These are phyloP conservation scores for Orbilia javanica DNA, from an alignment of 2,329 filamentous ascomycete species.

Conservation along the genomic window DNA sequence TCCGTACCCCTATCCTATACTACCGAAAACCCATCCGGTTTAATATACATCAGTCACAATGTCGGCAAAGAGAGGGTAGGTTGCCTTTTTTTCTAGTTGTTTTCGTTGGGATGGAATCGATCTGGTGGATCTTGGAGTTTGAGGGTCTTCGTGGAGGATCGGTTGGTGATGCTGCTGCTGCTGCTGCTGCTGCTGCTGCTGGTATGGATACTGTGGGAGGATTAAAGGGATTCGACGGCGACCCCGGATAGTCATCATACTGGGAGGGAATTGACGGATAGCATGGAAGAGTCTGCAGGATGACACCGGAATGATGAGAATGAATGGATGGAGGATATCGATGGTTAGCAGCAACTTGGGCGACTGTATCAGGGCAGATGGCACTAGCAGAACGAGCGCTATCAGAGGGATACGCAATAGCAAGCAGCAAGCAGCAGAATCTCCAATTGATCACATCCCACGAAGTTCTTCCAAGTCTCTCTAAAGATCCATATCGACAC, in stretches of 20 bases:
- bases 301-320: not conserved
- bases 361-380: not conserved
- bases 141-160: not conserved
- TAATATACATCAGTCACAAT: conserved; percentile 43
- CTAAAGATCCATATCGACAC: not conserved
- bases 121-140: not conserved
- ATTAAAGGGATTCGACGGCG: not conserved
- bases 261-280: not conserved
- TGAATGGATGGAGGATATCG: not conserved
- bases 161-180: conserved; percentile 22
- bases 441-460: not conserved
- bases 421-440: conserved; percentile 13
- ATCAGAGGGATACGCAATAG: too few relatives aligned
- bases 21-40: conserved; percentile 8
- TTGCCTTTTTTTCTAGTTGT: not conserved
- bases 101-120: not conserved
- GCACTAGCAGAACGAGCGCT: not conserved
- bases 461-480: not conserved
- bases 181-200: not conserved
- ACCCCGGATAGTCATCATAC: not conserved
- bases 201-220: not conserved
- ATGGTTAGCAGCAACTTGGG: not conserved
- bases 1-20: not conserved
- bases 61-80: conserved; percentile 57
- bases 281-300: not conserved